Percentiles rank a stretch among this genome's conserved stretches.
Conservation (phyloP, 1,139 yeast genomes). For the Torulaspora pretoriensis region DNA sequence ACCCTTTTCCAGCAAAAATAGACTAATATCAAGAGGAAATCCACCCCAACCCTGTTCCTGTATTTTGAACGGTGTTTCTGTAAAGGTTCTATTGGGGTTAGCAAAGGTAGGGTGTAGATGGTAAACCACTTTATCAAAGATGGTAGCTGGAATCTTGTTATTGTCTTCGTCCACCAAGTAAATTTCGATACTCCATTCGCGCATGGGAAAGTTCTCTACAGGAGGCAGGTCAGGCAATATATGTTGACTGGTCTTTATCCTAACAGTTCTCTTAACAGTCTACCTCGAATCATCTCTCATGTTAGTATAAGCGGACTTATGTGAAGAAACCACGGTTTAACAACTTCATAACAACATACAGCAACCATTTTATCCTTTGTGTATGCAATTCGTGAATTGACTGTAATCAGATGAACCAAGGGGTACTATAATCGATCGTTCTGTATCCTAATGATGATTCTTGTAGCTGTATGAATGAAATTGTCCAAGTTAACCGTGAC, state of each 20-base stretch:
- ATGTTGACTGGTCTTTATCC: constrained; percentile 84
- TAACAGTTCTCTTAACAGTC: constrained; percentile 77
- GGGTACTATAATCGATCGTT: neutral
- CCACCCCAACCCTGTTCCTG: constrained; percentile 99
- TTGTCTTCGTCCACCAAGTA: constrained; percentile 75
- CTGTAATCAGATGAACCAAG: neutral
- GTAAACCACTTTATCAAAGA: constrained; percentile 90
- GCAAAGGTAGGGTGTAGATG: constrained; percentile 92
- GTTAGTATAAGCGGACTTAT: constrained; percentile 9
- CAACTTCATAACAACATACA: constrained; percentile 18
- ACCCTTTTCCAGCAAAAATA: constrained; percentile 75
- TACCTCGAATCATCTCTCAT: constrained; percentile 8
- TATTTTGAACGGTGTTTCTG: constrained; percentile 81
- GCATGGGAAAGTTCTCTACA: constrained; percentile 90
- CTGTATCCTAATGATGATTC: neutral
- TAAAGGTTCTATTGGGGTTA: constrained; percentile 78
- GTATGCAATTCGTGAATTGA: neutral
- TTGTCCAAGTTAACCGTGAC: neutral
- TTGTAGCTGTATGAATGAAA: neutral
- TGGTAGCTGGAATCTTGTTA: constrained; percentile 76
- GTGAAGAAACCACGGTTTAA: neutral
- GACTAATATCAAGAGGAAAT: constrained; percentile 78
- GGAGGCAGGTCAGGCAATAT: constrained; percentile 81
- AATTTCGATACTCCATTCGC: constrained; percentile 84
- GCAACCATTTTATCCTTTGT: constrained; percentile 20